Base-by-base conservation (phyloP, 1,139 yeast genomes). In the Blastobotrys ciferrii region DNA sequence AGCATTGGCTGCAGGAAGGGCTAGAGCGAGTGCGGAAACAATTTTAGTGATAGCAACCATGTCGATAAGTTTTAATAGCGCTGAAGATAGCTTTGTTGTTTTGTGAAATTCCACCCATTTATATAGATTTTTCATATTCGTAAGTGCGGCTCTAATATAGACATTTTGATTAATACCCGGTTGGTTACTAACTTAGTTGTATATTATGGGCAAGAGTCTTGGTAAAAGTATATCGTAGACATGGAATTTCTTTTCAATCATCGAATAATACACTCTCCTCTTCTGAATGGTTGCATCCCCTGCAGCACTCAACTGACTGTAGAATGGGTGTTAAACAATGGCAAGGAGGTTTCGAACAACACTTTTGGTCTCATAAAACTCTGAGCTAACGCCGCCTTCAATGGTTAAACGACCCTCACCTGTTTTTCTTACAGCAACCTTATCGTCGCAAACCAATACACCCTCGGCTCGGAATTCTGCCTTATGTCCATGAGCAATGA, bases 391-490 rank as follows among this genome's bases (percentile, higher is more conserved):
- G 13, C 78, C 77, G 2, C 98, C 98, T 59, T 92, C 96, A 20
- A 94, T 82, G 6, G 84, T 73, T 17, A 94, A 78, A 61, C 85
- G 85, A 37, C 97, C 96, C 43, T 89, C 89, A 7, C 80, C 78
- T 2, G 86, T 75, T 65, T 92, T 91, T 51, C 88, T 73, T 6
- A 92, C 80, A 1, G 91, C 84, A 20, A 92, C 78, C 48, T 72
- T 72, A 52, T 85, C 87, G 60, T 91, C 91, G 35, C 95, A 86
- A 6, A 91, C 95, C 46, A 92, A 71, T 0, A 91, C 82, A 64
- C 98, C 98, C 64, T 89, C 97, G 49, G 97, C 94, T 62, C 86
- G 82, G 64, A 92, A 88, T 61, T 91, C 97, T 0, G 96, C 96
- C 49, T 74, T 73, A 58, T 85, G 78, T 48, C 87, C 85, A 46